Evolutionary conservation across 305 asterid species (phyloP), one percentile per base, ranked within the genome.

Genomic region (Solanum hybrid): DNA sequence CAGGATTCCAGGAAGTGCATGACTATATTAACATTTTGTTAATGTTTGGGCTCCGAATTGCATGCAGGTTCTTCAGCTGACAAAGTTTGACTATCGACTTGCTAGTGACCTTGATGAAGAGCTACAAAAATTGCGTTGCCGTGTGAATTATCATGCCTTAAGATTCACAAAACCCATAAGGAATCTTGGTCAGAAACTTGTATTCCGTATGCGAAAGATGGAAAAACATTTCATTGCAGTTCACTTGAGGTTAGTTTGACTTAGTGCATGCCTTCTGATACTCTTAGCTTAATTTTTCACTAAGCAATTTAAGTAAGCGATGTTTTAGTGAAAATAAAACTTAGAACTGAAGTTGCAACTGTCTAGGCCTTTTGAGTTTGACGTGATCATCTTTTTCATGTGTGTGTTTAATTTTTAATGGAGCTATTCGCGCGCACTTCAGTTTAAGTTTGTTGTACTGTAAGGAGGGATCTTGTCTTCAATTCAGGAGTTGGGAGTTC

Each of bases 1-100:
- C 41, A 84, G 38, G 22, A 51, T 20, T 45, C 88, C 75, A 10
- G 76, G 75, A 84, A 84, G 22, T 51, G 41, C 31, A 51, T 84
- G 88, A 51, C 72, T 31, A 45, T 83, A 7, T 51, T 29, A 17
- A 29, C 29, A 51, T 84, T 61, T 11, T 57, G 12, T 86, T 61
- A 24, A 32, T 61, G 78, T 61, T 32, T 61, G 32, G 76, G 57
- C 65, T 90, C 89, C 70, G 17, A 90, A 89, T 85, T 61, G 89
- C 90, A 77, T 93, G 94, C 99, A 98, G 99, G 99, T 98, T 91
- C 92, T 98, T 95, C 99, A 98, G 97, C 89, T 98, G 96, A 98
- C 99, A 87, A 98, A 98, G 94, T 98, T 98, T 51, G 99, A 98
- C 92, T 98, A 98, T 92, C 95, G 99, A 93, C 99, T 98, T 80